Base-by-base conservation (phyloP, 2,329 filamentous ascomycete genomes). In the Monosporascus sp. region DNA sequence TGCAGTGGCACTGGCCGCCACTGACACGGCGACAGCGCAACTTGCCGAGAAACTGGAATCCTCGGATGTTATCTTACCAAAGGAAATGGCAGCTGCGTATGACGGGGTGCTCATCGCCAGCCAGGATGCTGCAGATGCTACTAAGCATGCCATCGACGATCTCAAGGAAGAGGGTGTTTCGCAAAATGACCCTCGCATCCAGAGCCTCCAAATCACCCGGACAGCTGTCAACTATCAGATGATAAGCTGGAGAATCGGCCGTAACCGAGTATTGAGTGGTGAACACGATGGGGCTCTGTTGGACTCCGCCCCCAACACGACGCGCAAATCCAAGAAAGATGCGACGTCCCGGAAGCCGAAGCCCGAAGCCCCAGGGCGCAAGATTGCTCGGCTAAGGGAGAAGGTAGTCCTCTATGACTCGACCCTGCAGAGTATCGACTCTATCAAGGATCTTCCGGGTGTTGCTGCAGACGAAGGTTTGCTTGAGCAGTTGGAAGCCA, bases 161-260 rank as follows among this genome's bases (percentile, higher is more conserved):
- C 77, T 97, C 53, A 82, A 83, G 49, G 85, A 82, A 55, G 94
- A 99, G 68, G 89, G 90, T 1, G 83, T 96, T 15, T 82, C 89
- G 22, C 89, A 90, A 67, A 86, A 90, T 53, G 93, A 99, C 65
- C 74, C 83, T 37, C 84, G 90, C 53, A 91, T 99, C 85, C 94
- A 99, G 72, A 86, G 91, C 62, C 76, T 99, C 46, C 92, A 96
- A 61, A 88, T 99, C 54, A 96, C 92, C 3, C 87, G 89, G 56
- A 95, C 95, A 0, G 91, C 93, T 1, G 90, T 97, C 53, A 96
- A 94, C 70, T 97, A 96, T 69, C 89, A 90, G 60, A 84, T 97
- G 71, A 88, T 99, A 53, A 92, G 90, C 66, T 97, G 92, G 92
- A 83, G 94, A 68, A 89, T 97, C 58, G 93, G 93, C 25, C 86